Base-by-base conservation (phyloP, 371 early-diverging fungal species). In the Lichtheimia corymbifera region DNA sequence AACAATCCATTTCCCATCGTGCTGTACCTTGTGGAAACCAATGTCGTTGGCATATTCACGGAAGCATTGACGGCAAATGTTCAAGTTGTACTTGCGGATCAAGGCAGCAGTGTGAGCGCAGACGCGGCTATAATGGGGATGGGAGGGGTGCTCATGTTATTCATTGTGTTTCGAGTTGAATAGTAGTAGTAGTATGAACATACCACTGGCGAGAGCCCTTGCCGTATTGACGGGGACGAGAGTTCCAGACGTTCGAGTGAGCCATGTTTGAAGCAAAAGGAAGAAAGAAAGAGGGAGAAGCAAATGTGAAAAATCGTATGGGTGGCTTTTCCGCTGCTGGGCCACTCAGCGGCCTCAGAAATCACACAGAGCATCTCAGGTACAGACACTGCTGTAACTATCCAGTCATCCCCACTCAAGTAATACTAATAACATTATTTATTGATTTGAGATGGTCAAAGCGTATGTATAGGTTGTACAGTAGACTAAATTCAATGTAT, bases 11-110 rank as follows among this genome's bases (percentile, higher is more conserved):
- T 13, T 20, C 28, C 28, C 28, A 30, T 6, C n/a, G 15, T 27
- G 20, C 18, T 6, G 53, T 61, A 59, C 88, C 93, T 97, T 97
- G 82, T 83, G 81, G 89, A 99, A 98, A 70, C 99, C 99, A 85
- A 99, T 99, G 79, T 97, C 97, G 64, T 80, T 83, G 80, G 99
- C 88, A 85, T 99, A 93, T 88, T 99, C 97, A 85, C 99, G 97
- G 94, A 99, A 99, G 92, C 99, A 99, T 88, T 99, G 98, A 89
- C 99, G 95, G 93, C 99, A 99, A 73, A 99, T 85, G 90, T 97
- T 92, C 66, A 99, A 85, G 70, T 89, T 91, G 90, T 98, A 98
- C 90, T 98, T 99, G 89, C 99, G 97, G 88, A 99, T 99, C 73
- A 99, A 89, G 89, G 99, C 99, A 73, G 97, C 97, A 74, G 91